phyloP scores from a whole-genome alignment of 2,329 filamentous ascomycete species.

The Ascomycota sp. region DNA sequence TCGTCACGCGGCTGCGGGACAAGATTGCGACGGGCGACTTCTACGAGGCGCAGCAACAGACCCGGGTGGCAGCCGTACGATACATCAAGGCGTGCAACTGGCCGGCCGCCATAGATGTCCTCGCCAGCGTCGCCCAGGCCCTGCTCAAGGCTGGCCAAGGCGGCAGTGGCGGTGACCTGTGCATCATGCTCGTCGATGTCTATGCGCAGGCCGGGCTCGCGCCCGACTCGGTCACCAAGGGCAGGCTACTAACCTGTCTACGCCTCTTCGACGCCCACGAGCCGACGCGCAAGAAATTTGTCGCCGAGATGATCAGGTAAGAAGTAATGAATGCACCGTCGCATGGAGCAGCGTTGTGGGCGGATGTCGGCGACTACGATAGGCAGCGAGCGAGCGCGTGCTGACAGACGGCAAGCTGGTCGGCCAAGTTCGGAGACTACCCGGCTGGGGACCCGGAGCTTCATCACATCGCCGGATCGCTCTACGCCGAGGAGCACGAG shows the following conservation, averaged over 20 bases:
- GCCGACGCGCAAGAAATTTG: slow-evolving; percentile 80
- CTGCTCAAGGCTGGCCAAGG: slow-evolving; percentile 83
- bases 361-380: background rate
- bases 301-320: slow-evolving; percentile 60
- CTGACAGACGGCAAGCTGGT: slow-evolving; percentile 34
- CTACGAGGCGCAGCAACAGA: slow-evolving; percentile 97
- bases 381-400: background rate
- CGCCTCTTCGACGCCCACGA: slow-evolving; percentile 62
- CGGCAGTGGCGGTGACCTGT: slow-evolving; percentile 76
- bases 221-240: slow-evolving; percentile 52
- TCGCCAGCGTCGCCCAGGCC: slow-evolving; percentile 63
- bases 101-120: slow-evolving; percentile 63
- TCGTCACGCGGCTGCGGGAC: slow-evolving; percentile 48
- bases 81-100: slow-evolving; percentile 81
- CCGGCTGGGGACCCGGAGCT: slow-evolving; percentile 84
- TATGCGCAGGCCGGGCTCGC: slow-evolving; percentile 69
- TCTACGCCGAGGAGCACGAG: slow-evolving; percentile 85
- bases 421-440: slow-evolving; percentile 60
- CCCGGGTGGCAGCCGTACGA: slow-evolving; percentile 79
- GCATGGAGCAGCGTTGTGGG: background rate
- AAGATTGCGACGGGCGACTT: slow-evolving; percentile 79
- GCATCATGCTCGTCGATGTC: slow-evolving; percentile 69
- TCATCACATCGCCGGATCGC: slow-evolving; percentile 69
- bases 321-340: slow-evolving; percentile 6
- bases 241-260: slow-evolving; percentile 53